Conservation (phyloP, 1,284 basidiomycete genomes). For the Coniferiporia sulphurascens region DNA sequence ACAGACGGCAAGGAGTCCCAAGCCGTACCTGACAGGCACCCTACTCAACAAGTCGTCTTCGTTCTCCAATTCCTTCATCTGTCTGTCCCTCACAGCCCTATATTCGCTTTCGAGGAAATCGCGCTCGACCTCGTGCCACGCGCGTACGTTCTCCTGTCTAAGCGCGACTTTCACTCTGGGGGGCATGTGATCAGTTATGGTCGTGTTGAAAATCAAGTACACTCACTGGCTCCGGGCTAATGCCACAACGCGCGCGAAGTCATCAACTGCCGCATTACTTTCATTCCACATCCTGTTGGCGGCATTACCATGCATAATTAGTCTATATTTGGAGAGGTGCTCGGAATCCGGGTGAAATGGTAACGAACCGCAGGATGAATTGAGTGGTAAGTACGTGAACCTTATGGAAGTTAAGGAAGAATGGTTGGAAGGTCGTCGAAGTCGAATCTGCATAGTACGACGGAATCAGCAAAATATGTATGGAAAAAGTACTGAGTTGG, state of each 20-base stretch:
- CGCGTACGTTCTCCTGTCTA: constrained; percentile 68
- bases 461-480: constrained; percentile 21
- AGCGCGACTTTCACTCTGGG: constrained; percentile 73
- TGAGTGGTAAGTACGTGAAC: constrained; percentile 81
- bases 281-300: constrained; percentile 80
- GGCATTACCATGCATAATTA: background rate
- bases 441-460: constrained; percentile 65
- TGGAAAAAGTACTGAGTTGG: background rate
- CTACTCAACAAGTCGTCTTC: constrained; percentile 89
- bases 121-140: constrained; percentile 82
- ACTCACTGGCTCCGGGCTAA: constrained; percentile 85
- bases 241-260: constrained; percentile 80
- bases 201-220: constrained; percentile 4
- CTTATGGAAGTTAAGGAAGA: constrained; percentile 83
- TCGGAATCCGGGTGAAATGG: background rate
- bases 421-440: constrained; percentile 82
- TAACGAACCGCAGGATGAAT: constrained; percentile 71
- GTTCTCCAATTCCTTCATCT: constrained; percentile 90
- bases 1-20: constrained; percentile 1
- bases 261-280: constrained; percentile 74
- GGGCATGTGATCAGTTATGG: constrained; percentile 3
- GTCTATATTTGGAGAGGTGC: background rate
- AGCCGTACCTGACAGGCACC: constrained; percentile 71
- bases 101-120: constrained; percentile 88
- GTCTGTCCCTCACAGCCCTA: constrained; percentile 80